Evolutionary conservation across 2,329 filamentous ascomycete genomes (phyloP), one percentile per base, ranked within the genome.

Genomic region (Colletotrichum sp.): DNA sequence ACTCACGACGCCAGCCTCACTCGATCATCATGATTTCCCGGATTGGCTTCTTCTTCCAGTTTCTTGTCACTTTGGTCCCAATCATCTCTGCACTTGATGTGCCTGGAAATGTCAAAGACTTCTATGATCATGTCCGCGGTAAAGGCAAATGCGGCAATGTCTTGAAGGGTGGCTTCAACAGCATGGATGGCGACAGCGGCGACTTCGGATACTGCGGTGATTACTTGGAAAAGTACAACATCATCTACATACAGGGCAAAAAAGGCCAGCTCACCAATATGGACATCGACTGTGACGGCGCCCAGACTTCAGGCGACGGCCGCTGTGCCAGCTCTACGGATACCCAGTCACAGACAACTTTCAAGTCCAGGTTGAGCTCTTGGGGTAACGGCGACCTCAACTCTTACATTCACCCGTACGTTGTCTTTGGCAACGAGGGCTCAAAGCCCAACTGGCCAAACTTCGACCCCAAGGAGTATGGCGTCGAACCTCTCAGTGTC

Each of bases 211-310:
- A 90, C 81, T 90, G 89, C 77, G 87, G 85, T 56, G 88, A 90
- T 75, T 85, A 86, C 70, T 43, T 85, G 16, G 64, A 79, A 21
- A 80, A 85, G 43, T 83, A 82, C 79, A 83, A 84, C 43, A 83
- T 88, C 58, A 82, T 92, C 73, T 91, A 88, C 81, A 80, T 91
- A 16, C 86, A 88, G 73, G 86, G 86, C 60, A 82, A 80, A 5
- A 79, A 81, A 6, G 83, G 83, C 26, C 78, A 85, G 48, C 83
- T 91, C 52, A 86, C 84, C 67, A 88, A 91, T 81, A 90, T 92
- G 88, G 90, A 91, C 78, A 85, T 92, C 70, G 90, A 91, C 82
- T 92, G 90, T 78, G 90, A 92, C 77, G 90, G 90, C 26, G 79
- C 83, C 9, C 85, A 89, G 70, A 80, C 82, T 26, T 83, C 84